Evolutionary conservation across 2,329 filamentous ascomycete species (phyloP), one percentile per base, ranked within the genome.

Genomic region (Calonectria pteridis): DNA sequence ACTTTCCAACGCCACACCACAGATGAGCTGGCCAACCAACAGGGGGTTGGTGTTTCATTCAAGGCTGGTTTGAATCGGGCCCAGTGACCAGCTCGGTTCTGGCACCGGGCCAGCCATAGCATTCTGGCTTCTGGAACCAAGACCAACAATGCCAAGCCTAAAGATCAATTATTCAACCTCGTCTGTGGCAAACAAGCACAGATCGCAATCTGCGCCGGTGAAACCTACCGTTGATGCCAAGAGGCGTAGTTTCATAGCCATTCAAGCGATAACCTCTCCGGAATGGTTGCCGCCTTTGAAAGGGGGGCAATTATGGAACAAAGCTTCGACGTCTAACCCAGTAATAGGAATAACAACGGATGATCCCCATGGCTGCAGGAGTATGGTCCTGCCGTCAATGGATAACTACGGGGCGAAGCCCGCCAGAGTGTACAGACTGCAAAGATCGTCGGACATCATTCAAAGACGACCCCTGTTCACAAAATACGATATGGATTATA

Each of bases 401-500:
- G 53, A 77, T 79, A 79, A 76, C 49, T 76, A 78, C 29, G 43
- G 20, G 43, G 75, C 67, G 35, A 53, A 33, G 10, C n/a, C 66
- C 62, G 28, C 37, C n/a, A 37, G 51, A 43, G 71, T 58, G 23
- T 40, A 49, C 62, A 37, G 26, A 20, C 53, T n/a, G 46, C n/a
- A n/a, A 16, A 67, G 20, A 58, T 67, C 59, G 49, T 65, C 64
- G 71, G 51, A 59, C 62, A 71, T 43, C 28, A n/a, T 40, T 73
- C 31, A 69, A 76, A 63, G 29, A 65, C 66, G 49, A 58, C 29
- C 11, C 28, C 63, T 53, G 16, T 53, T 69, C 49, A 43, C 10
- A 67, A 50, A 68, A 69, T n/a, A 80, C 79, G 77, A 69, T n/a
- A 80, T 80, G 77, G 68, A 75, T 26, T 40, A 46, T 31, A 64